phyloP scores from a whole-genome alignment of 2,329 filamentous ascomycete genomes.

The Cordyceps pruinosa region DNA sequence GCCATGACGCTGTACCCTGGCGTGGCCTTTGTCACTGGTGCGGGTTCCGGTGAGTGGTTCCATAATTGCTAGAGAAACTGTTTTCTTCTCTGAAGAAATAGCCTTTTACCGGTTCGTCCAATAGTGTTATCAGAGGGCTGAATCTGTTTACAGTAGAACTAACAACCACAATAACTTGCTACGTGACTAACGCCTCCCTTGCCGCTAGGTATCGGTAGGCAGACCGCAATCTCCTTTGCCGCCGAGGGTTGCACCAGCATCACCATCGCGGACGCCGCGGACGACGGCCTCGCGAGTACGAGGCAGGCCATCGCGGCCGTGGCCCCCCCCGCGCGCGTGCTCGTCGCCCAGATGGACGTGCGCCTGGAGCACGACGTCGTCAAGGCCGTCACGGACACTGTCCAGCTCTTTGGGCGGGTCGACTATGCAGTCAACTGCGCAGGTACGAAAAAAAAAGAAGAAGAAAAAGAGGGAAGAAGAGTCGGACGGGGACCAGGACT shows the following conservation, averaged over 20 bases:
- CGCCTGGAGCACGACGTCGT: constrained; percentile 28
- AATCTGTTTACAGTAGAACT: not conserved
- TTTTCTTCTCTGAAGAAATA: no score
- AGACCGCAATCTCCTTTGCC: constrained; percentile 37
- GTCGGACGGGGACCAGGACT: no score
- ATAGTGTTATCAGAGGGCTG: no score
- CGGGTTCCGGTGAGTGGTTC: constrained; percentile 23
- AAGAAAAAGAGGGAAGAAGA: not conserved
- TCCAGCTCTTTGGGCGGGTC: constrained; percentile 31
- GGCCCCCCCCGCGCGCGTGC: constrained; percentile 21
- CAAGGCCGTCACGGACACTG: constrained; percentile 24
- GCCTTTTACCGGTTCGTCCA: no score
- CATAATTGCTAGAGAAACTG: no score
- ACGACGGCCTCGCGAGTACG: constrained; percentile 27
- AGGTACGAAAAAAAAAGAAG: constrained; percentile 18
- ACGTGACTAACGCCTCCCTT: no score
- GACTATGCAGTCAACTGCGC: constrained; percentile 42
- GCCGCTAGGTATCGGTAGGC: constrained; percentile 38
- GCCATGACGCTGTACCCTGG: constrained; percentile 22
- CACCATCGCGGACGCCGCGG: constrained; percentile 33
- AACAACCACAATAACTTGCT: no score
- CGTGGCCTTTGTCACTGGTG: constrained; percentile 26
- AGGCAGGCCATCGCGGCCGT: constrained; percentile 22
- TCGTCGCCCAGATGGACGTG: constrained; percentile 28
- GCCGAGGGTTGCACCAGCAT: constrained; percentile 36